Percentiles rank a stretch among this genome's conserved stretches.
phyloP scores from a whole-genome alignment of 805 yeast species.

The Metschnikowia gelsemii region DNA sequence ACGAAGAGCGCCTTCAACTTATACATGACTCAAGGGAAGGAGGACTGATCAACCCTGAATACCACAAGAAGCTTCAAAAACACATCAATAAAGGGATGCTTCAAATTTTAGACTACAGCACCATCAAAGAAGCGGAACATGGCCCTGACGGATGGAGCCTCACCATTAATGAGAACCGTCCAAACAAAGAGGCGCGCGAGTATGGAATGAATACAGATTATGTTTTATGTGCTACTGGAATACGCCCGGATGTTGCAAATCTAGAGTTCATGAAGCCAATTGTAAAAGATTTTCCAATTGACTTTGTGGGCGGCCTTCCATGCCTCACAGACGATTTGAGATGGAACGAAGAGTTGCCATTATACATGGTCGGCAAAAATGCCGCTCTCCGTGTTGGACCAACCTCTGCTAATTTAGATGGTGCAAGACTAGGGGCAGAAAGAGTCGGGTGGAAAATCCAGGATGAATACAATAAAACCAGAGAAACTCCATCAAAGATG shows the following conservation, averaged over 20 bases:
- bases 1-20: conserved; percentile 41
- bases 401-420: conserved; percentile 47
- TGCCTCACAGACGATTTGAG: conserved; percentile 45
- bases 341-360: conserved; percentile 40
- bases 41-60: conserved; percentile 48
- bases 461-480: conserved; percentile 13
- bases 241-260: conserved; percentile 28
- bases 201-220: conserved; percentile 25
- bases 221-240: conserved; percentile 45
- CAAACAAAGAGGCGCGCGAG: conserved; percentile 6
- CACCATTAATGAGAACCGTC: conserved; percentile 13
- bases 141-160: conserved; percentile 30
- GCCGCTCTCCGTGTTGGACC: conserved; percentile 46
- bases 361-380: conserved; percentile 44
- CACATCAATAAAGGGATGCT: conserved; percentile 33
- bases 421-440: conserved; percentile 47
- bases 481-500: background rate
- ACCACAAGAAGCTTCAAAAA: conserved; percentile 31
- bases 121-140: conserved; percentile 28
- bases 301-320: conserved; percentile 38
- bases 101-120: conserved; percentile 29
- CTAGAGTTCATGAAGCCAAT: conserved; percentile 33
- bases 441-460: conserved; percentile 41
- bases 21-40: conserved; percentile 45
- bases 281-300: conserved; percentile 28